Conservation (phyloP, 2,329 filamentous ascomycete genomes). For the Mycosphaerella arachidis region DNA sequence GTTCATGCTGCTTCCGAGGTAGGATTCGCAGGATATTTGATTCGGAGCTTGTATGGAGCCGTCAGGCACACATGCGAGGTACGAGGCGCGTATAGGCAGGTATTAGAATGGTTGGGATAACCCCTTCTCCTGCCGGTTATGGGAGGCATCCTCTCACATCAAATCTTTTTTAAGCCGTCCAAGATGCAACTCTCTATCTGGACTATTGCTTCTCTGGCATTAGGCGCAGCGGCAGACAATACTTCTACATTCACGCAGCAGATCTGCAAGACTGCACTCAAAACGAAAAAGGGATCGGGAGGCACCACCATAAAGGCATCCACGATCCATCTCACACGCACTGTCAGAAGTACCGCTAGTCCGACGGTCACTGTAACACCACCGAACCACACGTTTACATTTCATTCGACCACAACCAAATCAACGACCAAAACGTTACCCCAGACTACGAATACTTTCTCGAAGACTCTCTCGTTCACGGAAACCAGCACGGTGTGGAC, state of each 20-base stretch:
- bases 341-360: not conserved
- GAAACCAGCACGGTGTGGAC: constrained; percentile 9
- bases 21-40: not conserved
- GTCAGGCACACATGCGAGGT: not conserved
- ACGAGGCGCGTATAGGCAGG: not conserved
- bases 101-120: not conserved
- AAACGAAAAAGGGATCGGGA: not conserved
- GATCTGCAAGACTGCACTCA: constrained; percentile 2
- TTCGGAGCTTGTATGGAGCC: not conserved
- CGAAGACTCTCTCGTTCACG: constrained; percentile 7
- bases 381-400: not conserved
- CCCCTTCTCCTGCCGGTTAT: not conserved
- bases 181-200: not conserved
- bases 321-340: constrained; percentile 1
- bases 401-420: not conserved
- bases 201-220: not conserved
- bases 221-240: not conserved
- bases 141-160: not conserved
- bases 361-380: not conserved
- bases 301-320: constrained; percentile 5
- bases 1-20: not conserved
- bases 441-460: constrained; percentile 13
- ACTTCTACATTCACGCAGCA: constrained; percentile 2
- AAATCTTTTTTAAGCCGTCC: not conserved
- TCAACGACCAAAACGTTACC: constrained; percentile 8